These are phyloP conservation scores for Huntiella moniliformis DNA, from an alignment of 2,329 filamentous ascomycete genomes.

Conservation along the genomic window DNA sequence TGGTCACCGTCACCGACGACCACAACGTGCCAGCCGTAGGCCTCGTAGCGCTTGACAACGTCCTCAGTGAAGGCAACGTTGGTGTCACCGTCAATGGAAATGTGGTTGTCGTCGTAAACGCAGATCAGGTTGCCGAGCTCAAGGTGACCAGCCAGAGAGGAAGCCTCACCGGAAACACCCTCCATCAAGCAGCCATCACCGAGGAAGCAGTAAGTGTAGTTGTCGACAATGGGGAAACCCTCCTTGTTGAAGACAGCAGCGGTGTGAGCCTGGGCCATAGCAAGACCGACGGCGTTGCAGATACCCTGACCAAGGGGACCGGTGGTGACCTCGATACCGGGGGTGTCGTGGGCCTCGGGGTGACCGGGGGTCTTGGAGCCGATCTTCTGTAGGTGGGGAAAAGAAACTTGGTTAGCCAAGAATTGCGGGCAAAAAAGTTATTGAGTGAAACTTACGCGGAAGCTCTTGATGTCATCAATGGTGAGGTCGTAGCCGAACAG, in stretches of 20 bases:
- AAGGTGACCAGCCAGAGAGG: conserved; percentile 81
- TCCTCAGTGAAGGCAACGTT: conserved; percentile 96
- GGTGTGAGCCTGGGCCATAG: conserved; percentile 86
- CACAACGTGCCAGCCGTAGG: conserved; percentile 90
- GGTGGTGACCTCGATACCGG: conserved; percentile 93
- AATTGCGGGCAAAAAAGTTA: background rate
- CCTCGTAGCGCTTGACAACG: conserved; percentile 80
- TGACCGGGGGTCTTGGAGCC: conserved; percentile 80
- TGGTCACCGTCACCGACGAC: conserved; percentile 73
- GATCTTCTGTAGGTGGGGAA: conserved; percentile 22
- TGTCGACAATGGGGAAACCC: conserved; percentile 75
- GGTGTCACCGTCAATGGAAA: conserved; percentile 86
- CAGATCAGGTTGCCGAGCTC: conserved; percentile 94
- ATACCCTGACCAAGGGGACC: conserved; percentile 96
- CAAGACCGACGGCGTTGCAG: conserved; percentile 90
- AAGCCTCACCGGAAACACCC: conserved; percentile 86
- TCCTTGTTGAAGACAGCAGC: conserved; percentile 92
- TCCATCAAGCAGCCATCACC: conserved; percentile 98
- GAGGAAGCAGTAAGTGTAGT: conserved; percentile 94
- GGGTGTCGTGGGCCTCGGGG: conserved; percentile 90
- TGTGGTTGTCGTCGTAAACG: conserved; percentile 98
- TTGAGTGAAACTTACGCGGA: conserved; percentile 53
- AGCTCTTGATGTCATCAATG: conserved; percentile 84
- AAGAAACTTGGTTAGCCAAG: background rate
- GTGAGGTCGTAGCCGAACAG: conserved; percentile 77